These are phyloP conservation scores for Globisporangium megalacanthum DNA, from an alignment of 352 stramenopile genomes.

Conservation along the genomic window DNA sequence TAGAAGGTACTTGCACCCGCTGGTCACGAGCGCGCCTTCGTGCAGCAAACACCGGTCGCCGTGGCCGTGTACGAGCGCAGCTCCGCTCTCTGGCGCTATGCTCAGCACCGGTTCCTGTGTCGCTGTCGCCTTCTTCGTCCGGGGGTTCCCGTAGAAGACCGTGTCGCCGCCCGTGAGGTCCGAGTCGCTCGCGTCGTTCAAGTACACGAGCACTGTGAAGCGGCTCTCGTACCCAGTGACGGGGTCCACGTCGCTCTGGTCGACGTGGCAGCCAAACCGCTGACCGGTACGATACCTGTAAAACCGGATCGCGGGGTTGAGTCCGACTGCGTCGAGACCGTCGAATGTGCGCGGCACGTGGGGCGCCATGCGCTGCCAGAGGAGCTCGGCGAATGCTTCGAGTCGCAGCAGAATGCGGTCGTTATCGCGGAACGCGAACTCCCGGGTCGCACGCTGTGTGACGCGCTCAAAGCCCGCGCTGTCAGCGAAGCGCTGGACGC, in stretches of 20 bases:
- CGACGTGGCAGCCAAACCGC: conserved; percentile 77
- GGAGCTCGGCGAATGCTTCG: conserved; percentile 51
- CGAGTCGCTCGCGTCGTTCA: conserved; percentile 73
- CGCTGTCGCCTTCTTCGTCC: conserved; percentile 4
- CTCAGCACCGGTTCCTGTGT: conserved; percentile 36
- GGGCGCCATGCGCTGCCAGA: conserved; percentile 57
- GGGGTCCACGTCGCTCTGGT: conserved; percentile 77
- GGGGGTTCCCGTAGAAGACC: conserved; percentile 60
- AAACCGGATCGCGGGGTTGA: conserved; percentile 73
- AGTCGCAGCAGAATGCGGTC: conserved; percentile 60
- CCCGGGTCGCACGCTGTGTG: conserved; percentile 54
- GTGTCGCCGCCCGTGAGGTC: conserved; percentile 58
- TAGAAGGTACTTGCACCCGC: conserved; percentile 66
- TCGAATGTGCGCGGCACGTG: conserved; percentile 57
- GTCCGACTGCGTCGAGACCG: conserved; percentile 51
- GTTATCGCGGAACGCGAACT: conserved; percentile 77
- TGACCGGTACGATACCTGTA: conserved; percentile 69
- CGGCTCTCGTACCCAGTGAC: conserved; percentile 64
- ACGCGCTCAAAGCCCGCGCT: conserved; percentile 56
- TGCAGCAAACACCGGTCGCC: conserved; percentile 72
- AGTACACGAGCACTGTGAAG: conserved; percentile 81
- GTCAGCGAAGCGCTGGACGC: conserved; percentile 53
- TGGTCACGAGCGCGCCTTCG: conserved; percentile 58
- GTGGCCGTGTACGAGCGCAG: conserved; percentile 66
- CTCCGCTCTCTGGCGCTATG: conserved; percentile 59